phyloP scores from a whole-genome alignment of 2,329 filamentous ascomycete species.

The Colletotrichum spinosum region DNA sequence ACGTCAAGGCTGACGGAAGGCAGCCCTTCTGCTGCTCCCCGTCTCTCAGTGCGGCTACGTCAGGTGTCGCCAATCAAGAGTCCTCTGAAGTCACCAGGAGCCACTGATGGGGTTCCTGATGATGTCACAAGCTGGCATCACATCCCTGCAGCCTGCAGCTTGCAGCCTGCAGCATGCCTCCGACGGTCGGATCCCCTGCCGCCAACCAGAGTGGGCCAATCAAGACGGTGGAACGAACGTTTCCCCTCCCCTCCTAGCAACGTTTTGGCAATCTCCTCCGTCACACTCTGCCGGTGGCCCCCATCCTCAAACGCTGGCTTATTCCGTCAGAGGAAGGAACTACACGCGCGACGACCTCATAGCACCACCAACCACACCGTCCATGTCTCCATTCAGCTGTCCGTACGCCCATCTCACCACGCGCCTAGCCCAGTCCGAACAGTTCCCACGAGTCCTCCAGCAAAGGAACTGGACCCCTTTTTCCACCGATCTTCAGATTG shows the following conservation, averaged over 20 bases:
- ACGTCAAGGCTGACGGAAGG: constrained; percentile 37
- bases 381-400: neutral
- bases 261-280: constrained; percentile 33
- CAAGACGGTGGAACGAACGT: constrained; percentile 11
- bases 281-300: constrained; percentile 13
- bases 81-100: constrained; percentile 34
- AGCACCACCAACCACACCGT: constrained; percentile 17
- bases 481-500: constrained; percentile 24
- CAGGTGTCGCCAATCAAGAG: constrained; percentile 31
- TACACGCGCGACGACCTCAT: constrained; percentile 34
- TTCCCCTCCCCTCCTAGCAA: constrained; percentile 18
- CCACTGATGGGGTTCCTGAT: constrained; percentile 29
- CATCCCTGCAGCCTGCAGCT: no score
- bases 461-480: constrained; percentile 11
- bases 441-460: constrained; percentile 9
- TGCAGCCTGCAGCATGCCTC: neutral
- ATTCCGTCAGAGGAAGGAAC: constrained; percentile 35
- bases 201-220: constrained; percentile 9
- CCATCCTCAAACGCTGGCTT: constrained; percentile 33
- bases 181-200: constrained; percentile 27
- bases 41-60: constrained; percentile 5
- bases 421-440: constrained; percentile 5
- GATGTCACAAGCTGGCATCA: constrained; percentile 23
- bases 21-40: neutral
- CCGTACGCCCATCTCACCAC: neutral